Conservation (phyloP, 129 eudicot genomes). For the Artemisia argyi region DNA sequence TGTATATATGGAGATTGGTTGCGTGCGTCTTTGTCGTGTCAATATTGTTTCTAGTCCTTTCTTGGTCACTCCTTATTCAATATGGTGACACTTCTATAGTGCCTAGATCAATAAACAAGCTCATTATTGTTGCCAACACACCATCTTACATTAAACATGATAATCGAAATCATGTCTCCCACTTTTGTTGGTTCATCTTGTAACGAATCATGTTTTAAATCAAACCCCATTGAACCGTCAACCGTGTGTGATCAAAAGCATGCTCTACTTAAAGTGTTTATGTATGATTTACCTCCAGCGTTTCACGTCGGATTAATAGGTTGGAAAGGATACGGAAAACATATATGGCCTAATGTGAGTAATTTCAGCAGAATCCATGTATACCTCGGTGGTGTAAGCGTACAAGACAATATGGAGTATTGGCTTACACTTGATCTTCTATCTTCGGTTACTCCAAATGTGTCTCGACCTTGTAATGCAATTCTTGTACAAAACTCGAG, state of each 20-base stretch:
- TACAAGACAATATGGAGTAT: conserved; percentile 69
- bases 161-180: not conserved
- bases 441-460: conserved; percentile 38
- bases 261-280: conserved; percentile 51
- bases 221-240: not conserved
- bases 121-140: conserved; percentile 22
- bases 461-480: conserved; percentile 59
- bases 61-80: conserved; percentile 45
- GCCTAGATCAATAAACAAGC: conserved; percentile 47
- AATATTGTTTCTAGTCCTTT: conserved; percentile 48
- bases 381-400: conserved; percentile 65
- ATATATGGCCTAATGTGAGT: conserved; percentile 61
- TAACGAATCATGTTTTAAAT: not conserved
- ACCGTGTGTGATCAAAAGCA: not conserved
- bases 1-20: conserved; percentile 46
- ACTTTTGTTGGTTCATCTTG: not conserved
- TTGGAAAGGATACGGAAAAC: conserved; percentile 43
- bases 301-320: conserved; percentile 75
- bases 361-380: conserved; percentile 34
- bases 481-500: conserved; percentile 48
- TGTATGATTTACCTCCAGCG: conserved; percentile 64
- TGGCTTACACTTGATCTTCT: conserved; percentile 85
- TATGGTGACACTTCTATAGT: conserved; percentile 43
- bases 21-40: conserved; percentile 50
- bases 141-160: not conserved